Percentiles rank a stretch among this genome's conserved stretches.
Conservation (phyloP, 75 land plant species). For the Selaginella tamariscina region DNA sequence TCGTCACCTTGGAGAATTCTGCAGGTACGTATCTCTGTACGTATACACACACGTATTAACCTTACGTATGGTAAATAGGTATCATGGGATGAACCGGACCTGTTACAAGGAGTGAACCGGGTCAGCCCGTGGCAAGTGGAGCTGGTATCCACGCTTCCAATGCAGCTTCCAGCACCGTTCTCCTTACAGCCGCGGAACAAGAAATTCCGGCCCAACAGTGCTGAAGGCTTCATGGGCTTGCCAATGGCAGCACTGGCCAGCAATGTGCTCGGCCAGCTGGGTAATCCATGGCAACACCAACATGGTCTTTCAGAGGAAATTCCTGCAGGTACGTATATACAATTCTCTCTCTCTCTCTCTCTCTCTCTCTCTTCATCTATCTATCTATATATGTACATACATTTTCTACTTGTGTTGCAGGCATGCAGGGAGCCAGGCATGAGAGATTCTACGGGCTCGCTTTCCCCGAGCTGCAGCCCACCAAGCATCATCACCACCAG, state of each 20-base stretch:
- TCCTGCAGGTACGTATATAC: too few species aligned
- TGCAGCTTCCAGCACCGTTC: constrained; percentile 66
- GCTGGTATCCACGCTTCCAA: constrained; percentile 70
- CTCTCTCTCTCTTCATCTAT: too few species aligned
- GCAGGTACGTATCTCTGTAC: constrained; percentile 43
- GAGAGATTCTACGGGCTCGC: constrained; percentile 52
- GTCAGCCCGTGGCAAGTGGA: constrained; percentile 96
- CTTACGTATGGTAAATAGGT: constrained; percentile 47
- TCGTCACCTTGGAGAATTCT: constrained; percentile 82
- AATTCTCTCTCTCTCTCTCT: too few species aligned
- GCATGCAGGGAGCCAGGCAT: constrained; percentile 99
- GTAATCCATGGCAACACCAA: constrained; percentile 50
- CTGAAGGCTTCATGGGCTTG: constrained; percentile 27
- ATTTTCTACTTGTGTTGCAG: too few species aligned
- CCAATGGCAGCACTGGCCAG: constrained; percentile 30
- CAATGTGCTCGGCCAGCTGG: constrained; percentile 29
- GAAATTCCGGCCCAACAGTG: constrained; percentile 40
- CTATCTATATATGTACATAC: too few species aligned
- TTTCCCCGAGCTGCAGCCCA: constrained; percentile 45
- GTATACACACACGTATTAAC: too few species aligned
- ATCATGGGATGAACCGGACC: constrained; percentile 92
- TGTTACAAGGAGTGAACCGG: constrained; percentile 72
- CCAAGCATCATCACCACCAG: too few species aligned
- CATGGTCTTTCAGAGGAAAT: constrained; percentile 41
- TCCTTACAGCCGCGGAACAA: constrained; percentile 69